phyloP scores from a whole-genome alignment of 2,329 filamentous ascomycete genomes.

The Aspergillus bombycis region DNA sequence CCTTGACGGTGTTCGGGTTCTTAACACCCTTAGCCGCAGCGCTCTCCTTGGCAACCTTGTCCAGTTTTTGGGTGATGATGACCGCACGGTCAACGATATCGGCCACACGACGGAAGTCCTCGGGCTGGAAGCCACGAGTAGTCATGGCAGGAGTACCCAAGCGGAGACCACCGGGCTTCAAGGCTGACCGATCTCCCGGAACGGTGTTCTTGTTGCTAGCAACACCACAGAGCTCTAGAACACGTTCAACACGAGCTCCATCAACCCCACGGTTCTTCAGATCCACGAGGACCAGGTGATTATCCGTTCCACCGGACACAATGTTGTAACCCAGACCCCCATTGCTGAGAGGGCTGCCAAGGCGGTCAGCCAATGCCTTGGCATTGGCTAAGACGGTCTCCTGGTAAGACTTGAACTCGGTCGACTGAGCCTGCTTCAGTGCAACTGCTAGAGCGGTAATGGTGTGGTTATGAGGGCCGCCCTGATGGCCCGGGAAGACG shows the following conservation, averaged over 20 bases:
- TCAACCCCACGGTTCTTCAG: constrained; percentile 85
- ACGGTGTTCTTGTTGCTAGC: constrained; percentile 99
- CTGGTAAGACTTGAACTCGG: constrained; percentile 94
- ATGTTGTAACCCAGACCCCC: constrained; percentile 85
- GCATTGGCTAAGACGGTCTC: constrained; percentile 90
- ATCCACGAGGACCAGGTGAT: constrained; percentile 95
- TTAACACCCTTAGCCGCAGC: constrained; percentile 83
- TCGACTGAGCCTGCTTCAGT: constrained; percentile 86
- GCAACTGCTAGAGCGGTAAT: constrained; percentile 96
- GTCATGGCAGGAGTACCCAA: constrained; percentile 99
- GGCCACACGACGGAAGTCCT: constrained; percentile 84
- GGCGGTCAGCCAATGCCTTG: constrained; percentile 77
- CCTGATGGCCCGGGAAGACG: constrained; percentile 98
- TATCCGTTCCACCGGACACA: constrained; percentile 93
- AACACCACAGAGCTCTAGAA: constrained; percentile 89
- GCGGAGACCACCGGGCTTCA: constrained; percentile 89
- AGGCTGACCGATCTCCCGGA: constrained; percentile 88
- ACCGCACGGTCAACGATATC: constrained; percentile 85
- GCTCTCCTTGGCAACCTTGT: constrained; percentile 69
- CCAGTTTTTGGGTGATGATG: constrained; percentile 74
- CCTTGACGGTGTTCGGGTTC: constrained; percentile 97
- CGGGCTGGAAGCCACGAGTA: constrained; percentile 84
- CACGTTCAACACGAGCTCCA: constrained; percentile 87
- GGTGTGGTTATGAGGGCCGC: constrained; percentile 98
- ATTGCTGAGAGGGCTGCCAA: constrained; percentile 70